Evolutionary conservation across 2,329 filamentous ascomycete genomes (phyloP), one percentile per base, ranked within the genome.

Genomic region (Pseudogymnoascus sp.): DNA sequence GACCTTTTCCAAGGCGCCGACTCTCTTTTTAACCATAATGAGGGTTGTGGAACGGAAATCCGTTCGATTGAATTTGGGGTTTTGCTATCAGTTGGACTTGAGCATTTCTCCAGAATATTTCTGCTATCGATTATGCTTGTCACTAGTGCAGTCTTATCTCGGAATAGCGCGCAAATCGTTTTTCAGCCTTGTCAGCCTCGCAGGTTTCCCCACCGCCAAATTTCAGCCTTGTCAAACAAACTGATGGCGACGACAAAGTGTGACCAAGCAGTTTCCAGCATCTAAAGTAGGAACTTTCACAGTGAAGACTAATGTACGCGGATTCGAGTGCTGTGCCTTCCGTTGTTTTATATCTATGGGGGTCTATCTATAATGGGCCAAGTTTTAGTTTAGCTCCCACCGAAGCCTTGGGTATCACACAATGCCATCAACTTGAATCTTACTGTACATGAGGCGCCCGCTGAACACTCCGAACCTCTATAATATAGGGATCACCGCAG

Each of bases 1-100:
- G 70, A 96, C 86, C 82, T 97, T 97, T 78, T 97, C 93, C 76
- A 97, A 86, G 65, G 93, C 93, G 63, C 90, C 91, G 64, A 96
- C 84, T 79, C 95, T 96, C 75, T 92, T 84, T 78, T 96, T 96
- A 65, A 86, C 90, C 86, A 91, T 95, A 64, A 62, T 68, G 67
- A 64, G 61, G 63, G 65, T 50, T 47, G 62, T 38, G 59, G n/a
- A 53, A 61, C 40, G 21, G 59, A 29, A 62, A 59, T 62, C 37
- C 42, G 42, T 47, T 38, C 38, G 61, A 62, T 60, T 62, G 21
- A 44, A 62, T 64, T 44, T 61, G 44, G 37, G 61, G 37, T 63
- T 64, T 65, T 59, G 61, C 26, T 8, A 44, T 64, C 63, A 37
- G 61, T 42, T 31, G 16, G n/a, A 19, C 33, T 61, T 4, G 3